Base-by-base conservation (phyloP, 768 basidiomycete genomes). In the Paxillus ammoniavirescens region DNA sequence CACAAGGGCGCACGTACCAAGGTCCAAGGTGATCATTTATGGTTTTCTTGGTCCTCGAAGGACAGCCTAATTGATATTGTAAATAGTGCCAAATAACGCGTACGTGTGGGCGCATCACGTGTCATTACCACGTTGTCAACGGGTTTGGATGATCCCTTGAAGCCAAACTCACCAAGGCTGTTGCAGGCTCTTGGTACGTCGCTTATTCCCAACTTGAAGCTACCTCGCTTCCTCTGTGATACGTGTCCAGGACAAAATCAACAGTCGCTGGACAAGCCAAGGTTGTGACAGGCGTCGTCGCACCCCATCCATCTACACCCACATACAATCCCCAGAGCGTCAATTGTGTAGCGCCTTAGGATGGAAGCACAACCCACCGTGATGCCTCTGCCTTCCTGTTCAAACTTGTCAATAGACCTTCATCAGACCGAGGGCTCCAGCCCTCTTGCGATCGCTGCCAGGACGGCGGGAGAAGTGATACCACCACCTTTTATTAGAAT, bases 1-100 rank as follows among this genome's bases (percentile, higher is more conserved):
- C 13, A 18, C 30, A 46, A 26, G 26, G 26, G 26, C 26, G 9
- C 31, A 10, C 18, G 8, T 18, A 33, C 45, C 35, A 2, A 10
- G 30, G 28, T 8, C 42, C 38, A 40, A 9, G n/a, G 15, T 44
- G 23, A 15, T 43, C 61, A 4, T 14, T 43, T 61, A 45, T 61
- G 50, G 54, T 7, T 26, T 3, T 18, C 48, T 65, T 9, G 31
- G 55, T 17, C 13, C 30, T 42, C 14, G 38, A 40, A 14, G 8
- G 9, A 40, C 38, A 52, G 55, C 44, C 26, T 2, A 4, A 6
- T 5, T 40, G 48, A 47, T 36, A 49, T 21, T 14, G 18, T 28
- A 56, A 60, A 64, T 3, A 57, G 3, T 42, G 18, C 33, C 14
- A 63, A 65, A 65, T 2, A 65, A 41, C 61, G 53, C 61, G 55